Conservation (phyloP, 116 monocot genomes). For the Dioscorea cayenensis region DNA sequence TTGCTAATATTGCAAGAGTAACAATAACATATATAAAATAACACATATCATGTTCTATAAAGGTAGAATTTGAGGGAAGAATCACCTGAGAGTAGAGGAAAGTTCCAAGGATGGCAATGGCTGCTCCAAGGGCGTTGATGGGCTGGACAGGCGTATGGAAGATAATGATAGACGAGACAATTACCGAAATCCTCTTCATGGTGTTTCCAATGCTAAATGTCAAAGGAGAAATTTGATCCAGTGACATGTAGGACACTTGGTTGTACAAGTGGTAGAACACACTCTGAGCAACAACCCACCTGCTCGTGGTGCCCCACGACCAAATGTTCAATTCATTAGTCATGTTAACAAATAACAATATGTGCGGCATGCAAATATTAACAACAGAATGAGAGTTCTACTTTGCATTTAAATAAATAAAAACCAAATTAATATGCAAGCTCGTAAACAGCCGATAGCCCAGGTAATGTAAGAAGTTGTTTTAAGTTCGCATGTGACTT, state of each 20-base stretch:
- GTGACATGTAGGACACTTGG: conserved; percentile 72
- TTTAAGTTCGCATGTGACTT: background rate
- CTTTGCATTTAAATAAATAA: no score
- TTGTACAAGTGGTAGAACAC: conserved; percentile 77
- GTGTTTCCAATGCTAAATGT: conserved; percentile 73
- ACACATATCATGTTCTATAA: background rate
- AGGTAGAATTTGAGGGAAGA: background rate
- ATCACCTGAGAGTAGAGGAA: conserved; percentile 72
- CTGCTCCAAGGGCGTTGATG: conserved; percentile 64
- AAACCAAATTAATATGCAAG: background rate
- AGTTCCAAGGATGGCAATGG: conserved; percentile 58
- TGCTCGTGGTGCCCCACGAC: conserved; percentile 10
- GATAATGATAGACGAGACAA: conserved; percentile 62
- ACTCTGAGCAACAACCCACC: conserved; percentile 69
- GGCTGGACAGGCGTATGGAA: conserved; percentile 69
- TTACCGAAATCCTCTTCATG: conserved; percentile 68
- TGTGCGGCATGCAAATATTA: background rate
- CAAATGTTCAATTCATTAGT: conserved; percentile 4
- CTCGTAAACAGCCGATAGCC: background rate
- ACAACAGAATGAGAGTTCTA: background rate
- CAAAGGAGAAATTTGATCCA: conserved; percentile 60
- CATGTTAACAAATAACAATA: background rate
- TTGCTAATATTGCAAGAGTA: no score
- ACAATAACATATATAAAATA: no score
- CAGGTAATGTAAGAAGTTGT: background rate